Percentiles rank a stretch among this genome's conserved stretches.
These are phyloP conservation scores for Triticum aestivum DNA, from an alignment of 176 grass and related monocot species.

Conservation along the genomic window IWGSC_CS_RefSeq_v2.1 NC_057814.1:569760393-569760892, in stretches of 20 bases:
- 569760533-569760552: slow-evolving; percentile 12
- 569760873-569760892: slow-evolving; percentile 61
- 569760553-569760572: slow-evolving; percentile 61
- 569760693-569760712: slow-evolving; percentile 55
- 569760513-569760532: slow-evolving; percentile 7
- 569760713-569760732: slow-evolving; percentile 62
- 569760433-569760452: slow-evolving; percentile 77
- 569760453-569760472: neutral
- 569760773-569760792: slow-evolving; percentile 41
- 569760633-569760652: slow-evolving; percentile 77
- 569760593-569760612: slow-evolving; percentile 43
- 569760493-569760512: neutral
- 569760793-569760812: slow-evolving; percentile 16
- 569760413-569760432: slow-evolving; percentile 79
- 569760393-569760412: slow-evolving; percentile 56
- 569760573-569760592: slow-evolving; percentile 35
- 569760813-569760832: slow-evolving; percentile 51
- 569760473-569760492: neutral
- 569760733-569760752: slow-evolving; percentile 80
- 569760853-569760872: slow-evolving; percentile 62
- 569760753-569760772: slow-evolving; percentile 60
- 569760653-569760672: slow-evolving; percentile 71
- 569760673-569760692: slow-evolving; percentile 62
- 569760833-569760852: slow-evolving; percentile 72
- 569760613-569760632: slow-evolving; percentile 49